Conservation (phyloP, 331 rosid genomes). For the Arachis monticola region DNA sequence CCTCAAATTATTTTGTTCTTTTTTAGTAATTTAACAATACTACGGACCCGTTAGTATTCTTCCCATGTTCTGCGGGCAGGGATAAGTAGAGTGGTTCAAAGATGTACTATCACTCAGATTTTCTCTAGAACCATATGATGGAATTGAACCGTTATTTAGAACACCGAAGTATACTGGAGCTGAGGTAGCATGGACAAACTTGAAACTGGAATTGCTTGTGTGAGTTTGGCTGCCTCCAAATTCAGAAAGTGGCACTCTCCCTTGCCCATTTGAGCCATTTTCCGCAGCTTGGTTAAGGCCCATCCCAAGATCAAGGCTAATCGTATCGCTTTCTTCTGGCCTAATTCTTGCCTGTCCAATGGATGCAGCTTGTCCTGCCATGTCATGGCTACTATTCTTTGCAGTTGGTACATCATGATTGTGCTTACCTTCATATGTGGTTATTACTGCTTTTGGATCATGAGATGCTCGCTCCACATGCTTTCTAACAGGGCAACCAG, state of each 20-base stretch:
- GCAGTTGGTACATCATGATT: slow-evolving; percentile 96
- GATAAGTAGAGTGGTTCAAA: slow-evolving; percentile 71
- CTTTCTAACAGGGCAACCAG: slow-evolving; percentile 94
- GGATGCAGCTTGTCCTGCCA: slow-evolving; percentile 56
- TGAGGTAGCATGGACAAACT: slow-evolving; percentile 56
- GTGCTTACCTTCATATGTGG: slow-evolving; percentile 96
- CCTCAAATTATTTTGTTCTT: slow-evolving; percentile 38
- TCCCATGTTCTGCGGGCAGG: slow-evolving; percentile 77
- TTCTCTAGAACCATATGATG: slow-evolving; percentile 71
- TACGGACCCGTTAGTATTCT: slow-evolving; percentile 90
- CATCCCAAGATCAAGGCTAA: slow-evolving; percentile 96
- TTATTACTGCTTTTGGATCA: slow-evolving; percentile 96
- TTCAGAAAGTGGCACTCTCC: slow-evolving; percentile 56
- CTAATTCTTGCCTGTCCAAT: slow-evolving; percentile 58
- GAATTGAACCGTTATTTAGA: slow-evolving; percentile 60
- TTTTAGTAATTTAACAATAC: slow-evolving; percentile 36
- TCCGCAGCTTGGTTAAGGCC: slow-evolving; percentile 68
- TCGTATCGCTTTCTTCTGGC: slow-evolving; percentile 72
- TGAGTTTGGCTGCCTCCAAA: slow-evolving; percentile 55
- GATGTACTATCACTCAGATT: slow-evolving; percentile 58
- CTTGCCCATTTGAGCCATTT: slow-evolving; percentile 60
- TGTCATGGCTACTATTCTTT: slow-evolving; percentile 79
- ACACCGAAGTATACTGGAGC: slow-evolving; percentile 63
- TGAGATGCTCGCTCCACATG: slow-evolving; percentile 99
- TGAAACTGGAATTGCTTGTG: slow-evolving; percentile 56